Base-by-base conservation (phyloP, 345 rosid genomes). In the Pistacia vera region DNA sequence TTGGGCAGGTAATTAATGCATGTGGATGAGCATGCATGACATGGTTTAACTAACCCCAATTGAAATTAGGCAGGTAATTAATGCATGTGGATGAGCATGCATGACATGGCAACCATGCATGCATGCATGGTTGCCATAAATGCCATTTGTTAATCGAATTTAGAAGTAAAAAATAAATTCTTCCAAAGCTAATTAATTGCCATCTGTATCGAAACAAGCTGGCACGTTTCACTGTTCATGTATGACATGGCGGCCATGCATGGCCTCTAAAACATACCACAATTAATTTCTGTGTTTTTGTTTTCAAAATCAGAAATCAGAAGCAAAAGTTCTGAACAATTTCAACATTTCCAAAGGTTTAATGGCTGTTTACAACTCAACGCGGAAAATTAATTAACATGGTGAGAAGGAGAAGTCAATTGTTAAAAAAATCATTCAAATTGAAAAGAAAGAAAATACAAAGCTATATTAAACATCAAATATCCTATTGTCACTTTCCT, bases 241-340 rank as follows among this genome's bases (percentile, higher is more conserved):
- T 7, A 8, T 59, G 38, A 59, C 33, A 63, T 68, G 83, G 80
- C 78, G 66, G 35, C 73, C 82, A 79, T 85, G 86, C 86, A 77
- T 46, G 49, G 60, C 67, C 58, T 64, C 13, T 61, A 22, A 16
- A 13, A 13, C 57, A 54, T 5, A 54, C 4, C 4, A 16, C 13
- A 64, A 64, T 25, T 57, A 9, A 22, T 2, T 60, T 8, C 33
- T 25, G 3, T 9, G 35, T 60, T 2, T 9, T 66, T 44, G 11
- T 46, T 66, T 11, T 66, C 18, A 20, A 44, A 46, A 6, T 14
- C 46, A 14, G 14, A 14, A 36, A 16, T 8, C 33, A 66, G 30
- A 41, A 11, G 28, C 55, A 4, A 66, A 65, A 11, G 3, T 2
- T 20, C 16, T 20, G 30, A 60, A 20, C 18, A 12, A 30, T 60